Evolutionary conservation across 768 basidiomycete species (phyloP).

Genomic region (Panaeolus cyanescens): DNA sequence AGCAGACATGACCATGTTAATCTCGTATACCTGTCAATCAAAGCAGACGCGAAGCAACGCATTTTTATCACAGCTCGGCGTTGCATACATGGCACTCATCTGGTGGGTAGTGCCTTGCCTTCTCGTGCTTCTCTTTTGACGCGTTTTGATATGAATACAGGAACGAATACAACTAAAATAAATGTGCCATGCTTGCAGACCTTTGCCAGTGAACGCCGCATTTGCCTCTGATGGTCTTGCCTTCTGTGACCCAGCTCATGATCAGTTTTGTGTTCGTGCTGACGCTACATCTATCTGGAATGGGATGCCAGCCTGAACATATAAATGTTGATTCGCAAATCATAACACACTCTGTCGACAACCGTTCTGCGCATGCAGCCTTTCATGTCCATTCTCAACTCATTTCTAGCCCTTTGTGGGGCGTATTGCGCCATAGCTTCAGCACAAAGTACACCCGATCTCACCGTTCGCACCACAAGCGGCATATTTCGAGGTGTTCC

Average conservation of each 20-base stretch:
- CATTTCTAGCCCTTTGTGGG: background rate
- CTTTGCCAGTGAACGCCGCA: background rate
- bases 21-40: background rate
- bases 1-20: background rate
- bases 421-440: background rate
- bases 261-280: too few relatives aligned
- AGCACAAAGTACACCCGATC: background rate
- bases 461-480: constrained; percentile 22
- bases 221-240: too few relatives aligned
- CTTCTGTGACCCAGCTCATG: too few relatives aligned
- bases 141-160: background rate
- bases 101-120: background rate
- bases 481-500: constrained; percentile 39
- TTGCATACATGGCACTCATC: background rate
- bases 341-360: background rate
- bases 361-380: background rate
- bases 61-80: background rate
- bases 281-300: too few relatives aligned
- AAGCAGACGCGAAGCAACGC: background rate
- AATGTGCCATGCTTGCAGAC: background rate
- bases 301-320: background rate
- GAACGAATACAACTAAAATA: background rate
- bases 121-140: background rate
- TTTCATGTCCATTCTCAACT: background rate
- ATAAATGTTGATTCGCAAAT: background rate